Conservation (phyloP, 1,284 basidiomycete species). For the Coniferiporia weirii region DNA sequence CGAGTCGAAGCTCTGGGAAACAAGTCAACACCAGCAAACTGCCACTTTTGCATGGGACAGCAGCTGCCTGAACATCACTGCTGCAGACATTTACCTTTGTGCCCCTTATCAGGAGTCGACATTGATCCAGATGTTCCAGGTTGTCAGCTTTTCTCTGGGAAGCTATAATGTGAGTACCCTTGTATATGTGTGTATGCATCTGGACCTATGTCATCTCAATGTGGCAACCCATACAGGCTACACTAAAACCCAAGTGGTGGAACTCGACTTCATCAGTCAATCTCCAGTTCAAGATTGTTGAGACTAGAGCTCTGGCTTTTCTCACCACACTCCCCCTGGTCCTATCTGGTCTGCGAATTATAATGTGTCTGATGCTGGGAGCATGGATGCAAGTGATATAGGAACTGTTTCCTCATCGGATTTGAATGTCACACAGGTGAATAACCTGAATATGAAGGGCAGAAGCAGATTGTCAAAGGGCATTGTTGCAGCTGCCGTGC, state of each 20-base stretch:
- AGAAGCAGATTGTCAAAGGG: slow-evolving; percentile 47
- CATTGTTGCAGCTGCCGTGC: slow-evolving; percentile 70
- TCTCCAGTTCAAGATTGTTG: slow-evolving; percentile 67
- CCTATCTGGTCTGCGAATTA: slow-evolving; percentile 72
- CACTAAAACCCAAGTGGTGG: slow-evolving; percentile 74
- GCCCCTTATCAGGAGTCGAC: slow-evolving; percentile 42
- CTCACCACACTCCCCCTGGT: slow-evolving; percentile 54
- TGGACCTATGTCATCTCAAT: neutral
- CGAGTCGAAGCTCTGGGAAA: slow-evolving; percentile 32
- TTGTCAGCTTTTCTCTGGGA: slow-evolving; percentile 52
- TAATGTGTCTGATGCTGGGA: slow-evolving; percentile 37
- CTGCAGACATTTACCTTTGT: slow-evolving; percentile 74
- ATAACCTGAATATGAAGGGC: slow-evolving; percentile 29
- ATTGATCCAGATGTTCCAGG: slow-evolving; percentile 60
- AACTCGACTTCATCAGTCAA: slow-evolving; percentile 49
- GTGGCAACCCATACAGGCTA: slow-evolving; percentile 25
- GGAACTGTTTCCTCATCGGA: slow-evolving; percentile 35
- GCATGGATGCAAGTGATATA: slow-evolving; percentile 34
- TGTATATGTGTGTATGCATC: neutral
- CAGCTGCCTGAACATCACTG: slow-evolving; percentile 42
- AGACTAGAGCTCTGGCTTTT: slow-evolving; percentile 50
- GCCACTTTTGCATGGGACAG: slow-evolving; percentile 73
- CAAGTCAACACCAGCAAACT: slow-evolving; percentile 46
- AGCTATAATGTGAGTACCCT: slow-evolving; percentile 36
- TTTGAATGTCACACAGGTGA: slow-evolving; percentile 31